Base-by-base conservation (phyloP, 345 rosid species). In the Salix udensis region DNA sequence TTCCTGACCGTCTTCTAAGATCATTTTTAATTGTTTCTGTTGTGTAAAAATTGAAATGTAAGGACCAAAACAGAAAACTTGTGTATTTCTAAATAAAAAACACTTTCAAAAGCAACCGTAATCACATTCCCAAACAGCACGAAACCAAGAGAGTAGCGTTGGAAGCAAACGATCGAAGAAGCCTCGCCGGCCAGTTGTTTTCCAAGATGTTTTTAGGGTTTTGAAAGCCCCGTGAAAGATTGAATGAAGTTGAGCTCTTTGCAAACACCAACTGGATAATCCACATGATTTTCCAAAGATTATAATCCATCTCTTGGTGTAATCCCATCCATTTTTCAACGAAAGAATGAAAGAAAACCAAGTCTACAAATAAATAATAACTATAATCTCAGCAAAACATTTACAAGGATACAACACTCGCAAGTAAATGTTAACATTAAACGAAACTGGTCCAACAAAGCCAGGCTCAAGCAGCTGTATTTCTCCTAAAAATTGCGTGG, bases 331-430 rank as follows among this genome's bases (percentile, higher is more conserved):
- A 58, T n/a, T 12, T 58, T 58, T 3, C 28, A 64, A 26, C 28
- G 28, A 24, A 13, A 10, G 26, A 58, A 0, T 15, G 12, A 34
- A 70, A 68, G 13, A 61, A 37, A 21, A 7, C 14, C 18, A 53
- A 55, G 16, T 4, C 61, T 67, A 68, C 16, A 31, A 11, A 44
- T 23, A 6, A 44, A 31, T 36, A 55, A 36, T 28, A 19, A 44
- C 13, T 31, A 14, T 53, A 40, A 7, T 39, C 48, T 46, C 7
- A 2, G 61, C n/a, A 66, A 26, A 48, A 48, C 37, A 58, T 74
- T 74, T 79, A 67, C 77, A 67, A 40, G 68, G 18, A 39, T 26
- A 40, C 5, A 13, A 30, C 61, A 74, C 71, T 61, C 70, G 31
- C 28, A 44, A 42, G 7, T 4, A 44, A 21, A 68, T 14, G 15